phyloP scores from a whole-genome alignment of 441 rosid species.

The Isatis lusitanica region DNA sequence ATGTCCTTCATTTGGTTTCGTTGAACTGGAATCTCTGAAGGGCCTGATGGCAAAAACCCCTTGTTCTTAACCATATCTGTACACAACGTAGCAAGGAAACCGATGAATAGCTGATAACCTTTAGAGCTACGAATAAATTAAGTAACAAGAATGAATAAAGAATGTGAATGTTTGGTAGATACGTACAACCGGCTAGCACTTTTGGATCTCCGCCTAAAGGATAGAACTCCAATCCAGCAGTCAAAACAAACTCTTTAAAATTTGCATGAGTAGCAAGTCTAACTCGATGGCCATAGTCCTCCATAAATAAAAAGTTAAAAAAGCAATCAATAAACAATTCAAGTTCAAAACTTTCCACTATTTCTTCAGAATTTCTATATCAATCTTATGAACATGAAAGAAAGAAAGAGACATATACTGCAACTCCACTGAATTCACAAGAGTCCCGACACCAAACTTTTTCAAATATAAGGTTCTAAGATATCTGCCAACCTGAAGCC shows the following conservation, averaged over 20 bases:
- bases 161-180: slow-evolving; percentile 34
- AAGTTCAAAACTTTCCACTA: not conserved
- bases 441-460: not conserved
- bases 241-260: slow-evolving; percentile 95
- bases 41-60: slow-evolving; percentile 97
- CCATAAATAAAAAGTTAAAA: slow-evolving; percentile 39
- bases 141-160: slow-evolving; percentile 13
- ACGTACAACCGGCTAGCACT: slow-evolving; percentile 97
- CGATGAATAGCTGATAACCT: slow-evolving; percentile 7
- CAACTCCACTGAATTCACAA: not conserved
- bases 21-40: slow-evolving; percentile 91
- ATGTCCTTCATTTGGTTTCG: slow-evolving; percentile 92
- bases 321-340: slow-evolving; percentile 3
- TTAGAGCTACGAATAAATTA: slow-evolving; percentile 1
- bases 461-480: not conserved
- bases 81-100: slow-evolving; percentile 35
- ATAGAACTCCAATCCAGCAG: slow-evolving; percentile 95
- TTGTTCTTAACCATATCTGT: slow-evolving; percentile 99
- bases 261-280: slow-evolving; percentile 97
- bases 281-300: slow-evolving; percentile 99
- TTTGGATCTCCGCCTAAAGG: slow-evolving; percentile 98
- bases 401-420: not conserved
- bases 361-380: not conserved
- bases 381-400: not conserved
- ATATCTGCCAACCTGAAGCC: slow-evolving; percentile 69